These are phyloP conservation scores for Ascochyta koolunga DNA, from an alignment of 2,329 filamentous ascomycete species.

Conservation along the genomic window DNA sequence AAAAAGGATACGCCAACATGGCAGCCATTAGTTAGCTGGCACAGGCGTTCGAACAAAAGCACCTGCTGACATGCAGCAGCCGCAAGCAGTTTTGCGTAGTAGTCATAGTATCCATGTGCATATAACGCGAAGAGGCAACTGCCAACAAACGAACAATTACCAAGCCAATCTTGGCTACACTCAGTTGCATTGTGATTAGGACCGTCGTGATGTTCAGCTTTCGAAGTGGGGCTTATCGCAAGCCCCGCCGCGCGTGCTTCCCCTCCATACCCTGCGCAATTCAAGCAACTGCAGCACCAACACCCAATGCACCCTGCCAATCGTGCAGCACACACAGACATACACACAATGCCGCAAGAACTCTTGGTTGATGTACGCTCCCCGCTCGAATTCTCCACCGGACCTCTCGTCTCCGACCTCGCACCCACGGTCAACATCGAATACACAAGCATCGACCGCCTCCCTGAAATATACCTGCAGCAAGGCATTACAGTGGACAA, in stretches of 20 bases:
- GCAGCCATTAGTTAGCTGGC: slow-evolving; percentile 2
- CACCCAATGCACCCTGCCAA: not conserved
- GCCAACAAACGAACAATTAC: slow-evolving; percentile 9
- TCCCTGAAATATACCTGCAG: slow-evolving; percentile 29
- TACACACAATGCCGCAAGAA: slow-evolving; percentile 15
- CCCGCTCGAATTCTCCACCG: slow-evolving; percentile 44
- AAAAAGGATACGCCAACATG: slow-evolving; percentile 6
- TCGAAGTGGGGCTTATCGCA: not conserved
- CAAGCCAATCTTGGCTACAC: not conserved
- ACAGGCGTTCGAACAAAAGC: slow-evolving; percentile 13
- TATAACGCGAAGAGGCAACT: slow-evolving; percentile 1
- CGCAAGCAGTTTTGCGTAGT: slow-evolving; percentile 7
- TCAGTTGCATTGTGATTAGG: not conserved
- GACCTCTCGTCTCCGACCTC: slow-evolving; percentile 33
- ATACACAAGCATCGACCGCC: slow-evolving; percentile 42
- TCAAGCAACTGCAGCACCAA: not conserved
- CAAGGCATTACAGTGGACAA: slow-evolving; percentile 29
- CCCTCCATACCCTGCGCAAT: not conserved
- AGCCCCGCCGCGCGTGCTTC: slow-evolving; percentile 4
- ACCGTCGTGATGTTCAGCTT: not conserved
- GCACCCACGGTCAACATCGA: slow-evolving; percentile 45
- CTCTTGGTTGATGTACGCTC: slow-evolving; percentile 47
- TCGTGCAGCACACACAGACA: not conserved
- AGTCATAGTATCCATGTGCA: slow-evolving; percentile 11
- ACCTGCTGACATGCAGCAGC: not conserved